These are phyloP conservation scores for Wickerhamiella sorbophila DNA, from an alignment of 805 yeast genomes.

Conservation along the genomic window DNA sequence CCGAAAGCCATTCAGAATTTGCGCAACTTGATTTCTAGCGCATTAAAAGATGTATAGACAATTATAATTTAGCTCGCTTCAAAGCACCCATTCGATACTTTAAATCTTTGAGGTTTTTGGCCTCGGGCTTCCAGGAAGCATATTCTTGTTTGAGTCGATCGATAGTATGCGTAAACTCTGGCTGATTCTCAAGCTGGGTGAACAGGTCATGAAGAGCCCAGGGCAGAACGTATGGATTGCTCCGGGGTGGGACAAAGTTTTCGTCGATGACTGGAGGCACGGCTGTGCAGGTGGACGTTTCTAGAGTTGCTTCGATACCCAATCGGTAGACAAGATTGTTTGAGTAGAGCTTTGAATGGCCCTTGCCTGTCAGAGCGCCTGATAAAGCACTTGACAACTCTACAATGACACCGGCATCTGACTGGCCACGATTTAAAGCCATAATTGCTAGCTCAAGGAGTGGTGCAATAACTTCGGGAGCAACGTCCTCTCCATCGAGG, in stretches of 20 bases:
- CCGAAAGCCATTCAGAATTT: background rate
- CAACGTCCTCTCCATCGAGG: constrained; percentile 63
- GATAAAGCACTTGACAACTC: constrained; percentile 70
- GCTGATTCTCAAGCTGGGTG: constrained; percentile 32
- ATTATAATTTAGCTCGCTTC: constrained; percentile 6
- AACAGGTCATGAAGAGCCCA: constrained; percentile 82
- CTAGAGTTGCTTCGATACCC: constrained; percentile 60
- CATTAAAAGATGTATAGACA: background rate
- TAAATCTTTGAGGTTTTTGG: constrained; percentile 67
- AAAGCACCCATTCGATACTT: constrained; percentile 62
- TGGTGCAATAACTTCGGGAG: constrained; percentile 67
- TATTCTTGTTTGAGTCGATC: constrained; percentile 50
- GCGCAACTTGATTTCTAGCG: background rate
- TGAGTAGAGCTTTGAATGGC: constrained; percentile 81
- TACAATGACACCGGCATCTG: constrained; percentile 74
- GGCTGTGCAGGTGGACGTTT: constrained; percentile 44
- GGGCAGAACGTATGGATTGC: constrained; percentile 74
- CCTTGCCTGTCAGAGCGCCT: constrained; percentile 89
- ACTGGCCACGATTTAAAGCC: constrained; percentile 58
- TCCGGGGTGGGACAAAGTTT: constrained; percentile 42
- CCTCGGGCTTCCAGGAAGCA: constrained; percentile 77
- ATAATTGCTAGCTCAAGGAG: constrained; percentile 61
- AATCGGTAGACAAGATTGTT: constrained; percentile 72
- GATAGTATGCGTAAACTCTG: constrained; percentile 40
- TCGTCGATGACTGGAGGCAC: constrained; percentile 18